phyloP scores from a whole-genome alignment of 1,284 basidiomycete genomes.

The Boletellus deceptivus region DNA sequence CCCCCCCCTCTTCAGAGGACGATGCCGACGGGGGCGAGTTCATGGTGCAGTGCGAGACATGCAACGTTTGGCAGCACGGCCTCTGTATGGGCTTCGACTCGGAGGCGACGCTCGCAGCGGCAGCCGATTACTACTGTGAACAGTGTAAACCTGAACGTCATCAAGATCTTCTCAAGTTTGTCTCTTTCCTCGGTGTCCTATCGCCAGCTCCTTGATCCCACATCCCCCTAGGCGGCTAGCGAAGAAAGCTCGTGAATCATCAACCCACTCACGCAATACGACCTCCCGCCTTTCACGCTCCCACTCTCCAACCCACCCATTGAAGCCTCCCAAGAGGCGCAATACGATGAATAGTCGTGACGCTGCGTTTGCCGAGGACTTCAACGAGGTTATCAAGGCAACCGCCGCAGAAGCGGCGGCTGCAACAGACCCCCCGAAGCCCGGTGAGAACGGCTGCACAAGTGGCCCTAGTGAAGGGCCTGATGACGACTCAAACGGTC shows the following conservation, averaged over 20 bases:
- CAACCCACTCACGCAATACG: conserved; percentile 52
- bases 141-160: conserved; percentile 89
- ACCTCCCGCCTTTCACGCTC: conserved; percentile 67
- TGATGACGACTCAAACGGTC: conserved; percentile 45
- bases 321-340: conserved; percentile 72
- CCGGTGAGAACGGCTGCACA: conserved; percentile 24
- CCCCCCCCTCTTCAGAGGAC: conserved; percentile 49
- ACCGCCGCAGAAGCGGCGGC: conserved; percentile 65
- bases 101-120: conserved; percentile 78
- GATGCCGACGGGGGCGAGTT: conserved; percentile 82
- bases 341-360: conserved; percentile 98
- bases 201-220: conserved; percentile 10
- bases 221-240: conserved; percentile 50
- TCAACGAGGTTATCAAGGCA: conserved; percentile 68
- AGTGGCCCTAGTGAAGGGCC: conserved; percentile 42
- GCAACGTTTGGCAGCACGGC: conserved; percentile 98
- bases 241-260: conserved; percentile 64
- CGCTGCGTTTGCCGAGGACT: conserved; percentile 88
- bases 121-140: conserved; percentile 91
- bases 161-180: conserved; percentile 71
- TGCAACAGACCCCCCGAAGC: conserved; percentile 36
- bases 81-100: conserved; percentile 92
- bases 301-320: conserved; percentile 63
- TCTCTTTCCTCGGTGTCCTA: conserved; percentile 13
- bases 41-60: conserved; percentile 97